A percentile compares a stretch with the other conserved stretches of the same genome.
Evolutionary conservation across 2,329 filamentous ascomycete species (phyloP).

Genomic region (Onygenales sp.): DNA sequence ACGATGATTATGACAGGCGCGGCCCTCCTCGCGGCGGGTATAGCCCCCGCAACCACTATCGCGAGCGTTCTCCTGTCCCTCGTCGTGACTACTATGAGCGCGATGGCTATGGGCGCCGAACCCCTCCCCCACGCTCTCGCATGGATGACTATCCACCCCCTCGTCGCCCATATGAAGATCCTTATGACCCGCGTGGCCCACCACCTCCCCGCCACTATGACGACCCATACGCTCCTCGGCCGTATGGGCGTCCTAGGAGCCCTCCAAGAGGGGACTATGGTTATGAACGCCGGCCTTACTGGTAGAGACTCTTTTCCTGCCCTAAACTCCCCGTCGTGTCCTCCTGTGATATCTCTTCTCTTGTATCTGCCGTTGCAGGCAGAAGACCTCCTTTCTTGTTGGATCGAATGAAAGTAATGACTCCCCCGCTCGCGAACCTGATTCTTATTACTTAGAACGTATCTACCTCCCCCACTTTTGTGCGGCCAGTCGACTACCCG

Average conservation of each 20-base stretch:
- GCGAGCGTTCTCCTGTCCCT: conserved; percentile 69
- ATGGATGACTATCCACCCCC: conserved; percentile 65
- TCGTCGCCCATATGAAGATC: conserved; percentile 50
- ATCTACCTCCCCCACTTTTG: not conserved
- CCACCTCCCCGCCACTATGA: conserved; percentile 48
- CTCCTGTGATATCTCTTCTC: conserved; percentile 6
- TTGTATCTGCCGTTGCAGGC: not conserved
- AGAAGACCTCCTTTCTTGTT: not conserved
- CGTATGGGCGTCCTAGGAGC: conserved; percentile 41
- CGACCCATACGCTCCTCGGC: conserved; percentile 48
- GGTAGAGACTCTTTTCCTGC: conserved; percentile 24
- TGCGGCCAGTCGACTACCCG: not conserved
- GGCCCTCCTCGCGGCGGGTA: conserved; percentile 70
- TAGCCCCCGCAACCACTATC: conserved; percentile 76
- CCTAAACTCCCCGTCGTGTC: conserved; percentile 19
- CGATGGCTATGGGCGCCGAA: conserved; percentile 65
- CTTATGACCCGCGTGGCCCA: conserved; percentile 45
- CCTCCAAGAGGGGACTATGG: conserved; percentile 29
- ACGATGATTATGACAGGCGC: conserved; percentile 77
- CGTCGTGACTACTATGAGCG: conserved; percentile 83
- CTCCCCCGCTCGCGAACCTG: conserved; percentile 7
- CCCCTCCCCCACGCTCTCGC: conserved; percentile 54
- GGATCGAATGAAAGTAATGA: conserved; percentile 2
- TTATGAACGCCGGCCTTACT: conserved; percentile 37
- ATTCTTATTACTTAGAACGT: conserved; percentile 8